phyloP scores from a whole-genome alignment of 2,329 filamentous ascomycete species.

The Aotearoamyces nothofagi region DNA sequence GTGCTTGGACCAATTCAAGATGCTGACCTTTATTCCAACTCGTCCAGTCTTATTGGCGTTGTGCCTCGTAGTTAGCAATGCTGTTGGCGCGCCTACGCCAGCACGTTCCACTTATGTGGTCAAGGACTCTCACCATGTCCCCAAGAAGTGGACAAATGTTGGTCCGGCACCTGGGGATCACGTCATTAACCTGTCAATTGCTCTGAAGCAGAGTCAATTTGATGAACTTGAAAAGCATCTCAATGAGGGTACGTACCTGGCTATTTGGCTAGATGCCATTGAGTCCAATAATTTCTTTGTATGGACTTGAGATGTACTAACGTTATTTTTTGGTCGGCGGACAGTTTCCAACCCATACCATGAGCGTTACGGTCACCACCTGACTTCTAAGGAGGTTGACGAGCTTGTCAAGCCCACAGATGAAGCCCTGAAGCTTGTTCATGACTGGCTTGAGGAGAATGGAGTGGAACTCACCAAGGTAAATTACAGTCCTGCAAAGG shows the following conservation, averaged over 20 bases:
- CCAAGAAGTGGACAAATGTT: constrained; percentile 31
- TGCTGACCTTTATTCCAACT: too few species aligned
- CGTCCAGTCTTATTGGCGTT: too few species aligned
- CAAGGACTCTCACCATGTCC: constrained; percentile 39
- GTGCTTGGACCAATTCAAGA: too few species aligned
- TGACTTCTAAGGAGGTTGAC: constrained; percentile 33
- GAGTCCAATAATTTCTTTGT: not conserved
- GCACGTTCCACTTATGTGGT: constrained; percentile 29
- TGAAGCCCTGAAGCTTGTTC: constrained; percentile 33
- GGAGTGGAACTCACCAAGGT: constrained; percentile 27
- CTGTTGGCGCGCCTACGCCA: constrained; percentile 18
- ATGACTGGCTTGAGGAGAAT: constrained; percentile 38
- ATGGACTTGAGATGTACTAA: constrained; percentile 3
- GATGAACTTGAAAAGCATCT: constrained; percentile 38
- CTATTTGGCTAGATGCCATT: too few species aligned
- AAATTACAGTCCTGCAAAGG: constrained; percentile 34
- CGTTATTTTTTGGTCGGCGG: constrained; percentile 5
- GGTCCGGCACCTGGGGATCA: constrained; percentile 30
- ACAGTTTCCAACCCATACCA: constrained; percentile 36
- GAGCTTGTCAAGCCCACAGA: constrained; percentile 35
- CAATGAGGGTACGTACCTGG: constrained; percentile 25
- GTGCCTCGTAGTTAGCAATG: too few species aligned
- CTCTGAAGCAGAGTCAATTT: constrained; percentile 40
- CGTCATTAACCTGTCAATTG: constrained; percentile 38
- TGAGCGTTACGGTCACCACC: constrained; percentile 36